phyloP scores from a whole-genome alignment of 2,329 filamentous ascomycete genomes.

The Zymoseptoria passerinii region DNA sequence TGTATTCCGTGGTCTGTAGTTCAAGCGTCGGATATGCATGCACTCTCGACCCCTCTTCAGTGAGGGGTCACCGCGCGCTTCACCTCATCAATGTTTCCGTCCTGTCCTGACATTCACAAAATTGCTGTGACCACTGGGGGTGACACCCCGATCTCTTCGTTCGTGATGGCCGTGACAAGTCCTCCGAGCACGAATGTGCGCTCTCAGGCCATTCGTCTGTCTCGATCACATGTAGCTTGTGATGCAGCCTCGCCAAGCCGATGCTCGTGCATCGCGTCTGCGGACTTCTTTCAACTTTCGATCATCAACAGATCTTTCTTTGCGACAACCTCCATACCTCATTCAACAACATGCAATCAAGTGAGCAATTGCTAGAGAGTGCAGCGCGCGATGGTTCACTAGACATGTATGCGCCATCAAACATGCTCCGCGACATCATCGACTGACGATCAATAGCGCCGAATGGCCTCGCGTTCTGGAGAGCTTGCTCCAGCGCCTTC shows the following conservation, averaged over 20 bases:
- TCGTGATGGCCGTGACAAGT: background rate
- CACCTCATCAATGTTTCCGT: background rate
- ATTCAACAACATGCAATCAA: constrained; percentile 23
- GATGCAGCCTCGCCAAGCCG: background rate
- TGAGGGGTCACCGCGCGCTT: background rate
- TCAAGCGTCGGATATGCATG: background rate
- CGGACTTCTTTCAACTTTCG: background rate
- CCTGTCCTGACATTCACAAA: background rate
- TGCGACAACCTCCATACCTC: constrained; percentile 17
- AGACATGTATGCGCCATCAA: constrained; percentile 40
- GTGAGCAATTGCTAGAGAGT: constrained; percentile 46
- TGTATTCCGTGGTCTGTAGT: background rate
- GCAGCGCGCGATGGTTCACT: constrained; percentile 52
- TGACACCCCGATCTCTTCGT: background rate
- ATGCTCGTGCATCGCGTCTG: background rate
- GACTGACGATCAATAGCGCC: constrained; percentile 42
- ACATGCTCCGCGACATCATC: background rate
- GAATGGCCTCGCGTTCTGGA: constrained; percentile 62
- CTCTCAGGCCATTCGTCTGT: background rate
- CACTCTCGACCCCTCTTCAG: background rate
- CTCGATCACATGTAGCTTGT: background rate
- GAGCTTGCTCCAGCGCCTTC: constrained; percentile 58
- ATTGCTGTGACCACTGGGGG: background rate
- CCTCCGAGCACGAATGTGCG: background rate
- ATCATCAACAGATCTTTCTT: background rate